These are phyloP conservation scores for Skeletonema tropicum DNA, from an alignment of 108 stramenopile genomes.

Conservation along the genomic window DNA sequence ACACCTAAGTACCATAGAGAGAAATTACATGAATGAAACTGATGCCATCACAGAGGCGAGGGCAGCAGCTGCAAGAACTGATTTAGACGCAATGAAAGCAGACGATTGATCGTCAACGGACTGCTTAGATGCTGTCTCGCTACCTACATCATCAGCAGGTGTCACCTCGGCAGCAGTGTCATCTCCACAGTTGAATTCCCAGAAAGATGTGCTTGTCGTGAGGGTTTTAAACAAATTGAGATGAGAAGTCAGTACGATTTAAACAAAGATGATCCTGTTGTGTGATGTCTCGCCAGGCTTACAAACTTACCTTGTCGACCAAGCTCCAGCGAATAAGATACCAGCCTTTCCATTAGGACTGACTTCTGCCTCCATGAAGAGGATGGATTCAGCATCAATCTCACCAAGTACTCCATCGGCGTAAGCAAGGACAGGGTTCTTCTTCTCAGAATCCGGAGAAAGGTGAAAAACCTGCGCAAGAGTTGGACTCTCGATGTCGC, in stretches of 20 bases:
- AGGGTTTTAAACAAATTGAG: no score
- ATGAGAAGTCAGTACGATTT: no score
- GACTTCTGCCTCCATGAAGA: slow-evolving; percentile 38
- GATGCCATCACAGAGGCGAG: background rate
- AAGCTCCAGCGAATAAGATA: slow-evolving; percentile 54
- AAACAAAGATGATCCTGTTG: no score
- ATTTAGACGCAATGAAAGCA: background rate
- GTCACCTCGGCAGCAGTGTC: background rate
- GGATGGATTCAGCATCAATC: slow-evolving; percentile 48
- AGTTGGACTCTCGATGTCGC: slow-evolving; percentile 33
- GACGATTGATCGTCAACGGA: background rate
- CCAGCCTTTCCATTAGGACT: slow-evolving; percentile 52
- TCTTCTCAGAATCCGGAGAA: slow-evolving; percentile 46
- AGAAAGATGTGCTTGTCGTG: slow-evolving; percentile 38
- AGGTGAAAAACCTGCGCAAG: slow-evolving; percentile 50
- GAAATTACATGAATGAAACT: background rate
- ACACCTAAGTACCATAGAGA: background rate
- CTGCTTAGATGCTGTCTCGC: background rate
- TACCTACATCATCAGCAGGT: background rate
- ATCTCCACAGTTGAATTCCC: slow-evolving; percentile 51
- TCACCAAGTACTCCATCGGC: slow-evolving; percentile 50
- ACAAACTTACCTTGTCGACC: no score
- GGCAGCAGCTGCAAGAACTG: background rate
- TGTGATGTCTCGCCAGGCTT: no score
- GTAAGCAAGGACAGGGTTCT: slow-evolving; percentile 48